Evolutionary conservation across 1,139 yeast species (phyloP).

Genomic region (Diutina mesorugosa): DNA sequence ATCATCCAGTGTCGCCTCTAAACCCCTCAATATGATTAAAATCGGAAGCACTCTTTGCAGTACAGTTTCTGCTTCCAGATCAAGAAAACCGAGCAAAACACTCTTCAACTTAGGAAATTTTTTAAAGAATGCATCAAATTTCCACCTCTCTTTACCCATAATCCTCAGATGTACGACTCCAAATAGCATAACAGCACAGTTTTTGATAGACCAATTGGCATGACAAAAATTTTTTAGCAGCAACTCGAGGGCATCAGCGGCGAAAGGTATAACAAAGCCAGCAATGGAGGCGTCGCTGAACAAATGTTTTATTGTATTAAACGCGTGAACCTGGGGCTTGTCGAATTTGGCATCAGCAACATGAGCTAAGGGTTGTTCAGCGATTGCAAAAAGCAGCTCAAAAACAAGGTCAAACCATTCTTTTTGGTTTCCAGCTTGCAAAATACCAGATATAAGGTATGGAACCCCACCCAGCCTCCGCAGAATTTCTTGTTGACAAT

Average conservation of each 20-base stretch:
- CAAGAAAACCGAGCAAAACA: background rate
- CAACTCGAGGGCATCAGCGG: background rate
- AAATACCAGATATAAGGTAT: background rate
- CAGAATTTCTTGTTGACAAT: background rate
- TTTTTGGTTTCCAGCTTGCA: background rate
- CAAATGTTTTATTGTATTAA: background rate
- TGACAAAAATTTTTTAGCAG: background rate
- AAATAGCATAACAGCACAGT: slow-evolving; percentile 1
- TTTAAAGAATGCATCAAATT: background rate
- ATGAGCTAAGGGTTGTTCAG: background rate
- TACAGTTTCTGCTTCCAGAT: background rate
- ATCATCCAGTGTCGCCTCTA: background rate
- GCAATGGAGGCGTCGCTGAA: background rate
- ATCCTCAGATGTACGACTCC: background rate
- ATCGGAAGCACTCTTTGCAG: background rate
- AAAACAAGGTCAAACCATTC: background rate
- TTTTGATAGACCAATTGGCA: background rate
- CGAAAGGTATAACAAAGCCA: background rate
- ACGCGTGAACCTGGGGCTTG: background rate
- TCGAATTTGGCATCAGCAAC: background rate
- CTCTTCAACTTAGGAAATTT: background rate
- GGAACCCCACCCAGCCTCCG: slow-evolving; percentile 1
- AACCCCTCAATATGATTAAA: background rate
- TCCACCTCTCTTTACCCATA: background rate
- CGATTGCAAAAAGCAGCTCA: background rate